Evolutionary conservation across 1,284 basidiomycete species (phyloP), one percentile per base, ranked within the genome.

Genomic region (Leccinum subfulvum): DNA sequence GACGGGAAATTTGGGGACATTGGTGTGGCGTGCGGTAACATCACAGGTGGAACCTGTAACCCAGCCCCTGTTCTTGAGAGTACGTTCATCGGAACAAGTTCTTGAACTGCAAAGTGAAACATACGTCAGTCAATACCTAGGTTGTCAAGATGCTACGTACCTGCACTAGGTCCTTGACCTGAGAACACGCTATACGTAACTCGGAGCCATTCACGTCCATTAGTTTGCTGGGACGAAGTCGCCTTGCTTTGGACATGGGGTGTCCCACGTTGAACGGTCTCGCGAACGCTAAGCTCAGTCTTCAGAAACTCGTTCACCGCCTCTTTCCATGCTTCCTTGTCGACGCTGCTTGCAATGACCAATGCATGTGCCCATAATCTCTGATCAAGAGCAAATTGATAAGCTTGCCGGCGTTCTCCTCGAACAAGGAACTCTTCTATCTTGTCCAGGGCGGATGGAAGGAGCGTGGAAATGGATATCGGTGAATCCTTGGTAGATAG

Each of bases 291-390:
- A 7, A 99, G 79, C 73, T 98, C 97, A 23, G 86, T 82, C 47
- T 85, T 84, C 44, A 97, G 78, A 71, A 99, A 99, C 65, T 95
- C 91, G 44, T 83, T 85, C 0, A 97, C 94, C 5, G 90, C 91
- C 65, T 95, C 92, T 72, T 91, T 92, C 94, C 95, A 98, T 5
- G 93, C 84, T 37, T 97, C 94, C 69, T 92, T 93, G 74, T 97
- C 97, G 58, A 98, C 85, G 61, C 92, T 91, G 71, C 93, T 96
- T 8, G 97, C 89, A 65, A 99, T 96, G 56, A 98, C 80, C 84
- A 99, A 88, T 1, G 97, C 97, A 75, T 99, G 97, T 1, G 94
- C 89, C 95, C 96, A 99, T 33, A 99, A 78, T 68, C 86, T 90
- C 73, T 95, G 86, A 64, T 95, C 89, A 30, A 95, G 81, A 4